Percentiles rank a stretch among this genome's conserved stretches.
Conservation (phyloP, 331 rosid species). For the Dryas integrifolia region DNA sequence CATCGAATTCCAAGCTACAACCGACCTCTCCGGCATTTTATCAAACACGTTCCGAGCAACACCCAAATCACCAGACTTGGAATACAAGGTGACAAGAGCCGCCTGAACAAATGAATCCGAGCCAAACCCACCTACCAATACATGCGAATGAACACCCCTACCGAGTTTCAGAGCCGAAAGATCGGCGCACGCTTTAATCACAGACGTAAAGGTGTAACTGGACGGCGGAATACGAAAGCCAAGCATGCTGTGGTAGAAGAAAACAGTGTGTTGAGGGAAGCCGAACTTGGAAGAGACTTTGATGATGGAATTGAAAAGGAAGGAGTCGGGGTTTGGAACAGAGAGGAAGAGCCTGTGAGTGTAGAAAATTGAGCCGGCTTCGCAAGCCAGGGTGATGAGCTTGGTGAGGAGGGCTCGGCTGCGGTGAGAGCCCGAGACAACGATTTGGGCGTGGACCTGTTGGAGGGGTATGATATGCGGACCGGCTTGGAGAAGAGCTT, state of each 20-base stretch:
- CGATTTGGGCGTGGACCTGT: conserved; percentile 72
- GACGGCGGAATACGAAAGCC: conserved; percentile 41
- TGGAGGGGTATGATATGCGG: conserved; percentile 50
- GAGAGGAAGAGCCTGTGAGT: conserved; percentile 53
- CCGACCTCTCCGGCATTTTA: conserved; percentile 51
- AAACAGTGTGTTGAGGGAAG: conserved; percentile 52
- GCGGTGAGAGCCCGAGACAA: conserved; percentile 59
- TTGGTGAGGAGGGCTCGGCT: conserved; percentile 73
- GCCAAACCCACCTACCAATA: conserved; percentile 52
- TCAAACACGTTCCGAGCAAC: conserved; percentile 62
- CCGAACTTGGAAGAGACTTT: conserved; percentile 58
- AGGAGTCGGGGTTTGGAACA: conserved; percentile 56
- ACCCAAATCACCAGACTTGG: conserved; percentile 49
- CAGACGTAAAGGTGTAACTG: conserved; percentile 74
- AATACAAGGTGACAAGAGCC: conserved; percentile 49
- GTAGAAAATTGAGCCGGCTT: conserved; percentile 72
- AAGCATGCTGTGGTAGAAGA: conserved; percentile 67
- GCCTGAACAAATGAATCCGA: conserved; percentile 66
- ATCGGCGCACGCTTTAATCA: conserved; percentile 79
- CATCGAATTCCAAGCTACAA: conserved; percentile 87
- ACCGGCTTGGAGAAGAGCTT: conserved; percentile 66
- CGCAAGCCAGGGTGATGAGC: conserved; percentile 64
- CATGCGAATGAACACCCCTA: conserved; percentile 52
- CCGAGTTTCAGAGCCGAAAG: conserved; percentile 52
- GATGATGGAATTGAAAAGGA: conserved; percentile 67